These are phyloP conservation scores for Globisporangium emineosum DNA, from an alignment of 352 stramenopile species.

Conservation along the genomic window DNA sequence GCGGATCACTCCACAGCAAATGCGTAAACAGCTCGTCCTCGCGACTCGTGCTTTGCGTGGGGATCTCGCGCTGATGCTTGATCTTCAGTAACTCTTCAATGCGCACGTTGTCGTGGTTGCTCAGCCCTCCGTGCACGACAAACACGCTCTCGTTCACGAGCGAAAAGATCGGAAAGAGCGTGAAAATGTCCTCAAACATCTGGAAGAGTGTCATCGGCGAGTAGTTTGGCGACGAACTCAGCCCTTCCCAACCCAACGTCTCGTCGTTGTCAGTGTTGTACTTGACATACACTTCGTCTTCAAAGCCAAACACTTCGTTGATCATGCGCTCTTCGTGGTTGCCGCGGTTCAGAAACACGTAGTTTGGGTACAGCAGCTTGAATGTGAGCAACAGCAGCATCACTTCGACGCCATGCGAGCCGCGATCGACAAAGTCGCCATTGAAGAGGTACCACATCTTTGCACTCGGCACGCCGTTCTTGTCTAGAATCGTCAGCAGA, in stretches of 20 bases:
- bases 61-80: slow-evolving; percentile 84
- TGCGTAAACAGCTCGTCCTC: slow-evolving; percentile 90
- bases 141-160: slow-evolving; percentile 91
- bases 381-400: slow-evolving; percentile 88
- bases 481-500: slow-evolving; percentile 91
- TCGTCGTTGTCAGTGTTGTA: slow-evolving; percentile 81
- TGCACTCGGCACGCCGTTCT: slow-evolving; percentile 84
- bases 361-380: slow-evolving; percentile 87
- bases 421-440: slow-evolving; percentile 95
- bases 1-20: slow-evolving; percentile 91
- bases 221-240: slow-evolving; percentile 67
- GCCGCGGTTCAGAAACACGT: slow-evolving; percentile 92
- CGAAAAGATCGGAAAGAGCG: slow-evolving; percentile 85
- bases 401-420: slow-evolving; percentile 90
- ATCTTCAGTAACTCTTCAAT: slow-evolving; percentile 85
- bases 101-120: slow-evolving; percentile 82
- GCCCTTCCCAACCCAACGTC: slow-evolving; percentile 47
- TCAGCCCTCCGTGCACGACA: slow-evolving; percentile 92
- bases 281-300: slow-evolving; percentile 80
- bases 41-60: slow-evolving; percentile 72
- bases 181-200: slow-evolving; percentile 86
- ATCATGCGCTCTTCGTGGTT: slow-evolving; percentile 95
- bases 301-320: slow-evolving; percentile 90
- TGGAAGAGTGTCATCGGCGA: slow-evolving; percentile 78
- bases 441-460: slow-evolving; percentile 96